Evolutionary conservation across 2,329 filamentous ascomycete species (phyloP).

Genomic region (Paracamarosporium sp.): DNA sequence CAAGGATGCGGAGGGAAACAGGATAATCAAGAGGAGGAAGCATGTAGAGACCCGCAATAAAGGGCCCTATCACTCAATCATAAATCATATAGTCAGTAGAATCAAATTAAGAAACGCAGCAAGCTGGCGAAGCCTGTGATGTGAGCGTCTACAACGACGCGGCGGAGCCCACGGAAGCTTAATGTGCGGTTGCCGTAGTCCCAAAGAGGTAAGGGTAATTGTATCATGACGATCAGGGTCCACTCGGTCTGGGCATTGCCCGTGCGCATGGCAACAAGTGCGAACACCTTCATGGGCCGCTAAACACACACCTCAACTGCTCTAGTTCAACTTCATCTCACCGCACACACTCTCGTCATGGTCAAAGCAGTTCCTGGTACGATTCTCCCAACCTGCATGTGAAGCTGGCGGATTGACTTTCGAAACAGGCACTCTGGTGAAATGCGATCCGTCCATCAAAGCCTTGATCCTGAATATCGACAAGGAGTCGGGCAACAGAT

Average conservation of each 20-base stretch:
- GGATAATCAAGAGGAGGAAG: not conserved
- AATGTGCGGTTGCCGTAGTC: not conserved
- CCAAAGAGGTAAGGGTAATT: constrained; percentile 4
- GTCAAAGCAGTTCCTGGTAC: constrained; percentile 65
- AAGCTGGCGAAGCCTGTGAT: not conserved
- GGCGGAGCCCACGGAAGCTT: constrained; percentile 12
- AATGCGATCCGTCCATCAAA: constrained; percentile 87
- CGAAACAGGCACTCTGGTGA: constrained; percentile 70
- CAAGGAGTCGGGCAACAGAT: constrained; percentile 68
- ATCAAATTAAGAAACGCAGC: not conserved
- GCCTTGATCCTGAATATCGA: constrained; percentile 83
- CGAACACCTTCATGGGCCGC: constrained; percentile 35
- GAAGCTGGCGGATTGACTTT: constrained; percentile 10
- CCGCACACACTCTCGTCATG: constrained; percentile 49
- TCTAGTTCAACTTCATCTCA: constrained; percentile 2
- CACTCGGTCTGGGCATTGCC: not conserved
- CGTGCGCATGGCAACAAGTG: not conserved
- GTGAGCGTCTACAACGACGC: not conserved
- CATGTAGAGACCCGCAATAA: not conserved
- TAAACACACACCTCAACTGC: constrained; percentile 11
- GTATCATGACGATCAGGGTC: constrained; percentile 10
- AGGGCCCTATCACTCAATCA: not conserved
- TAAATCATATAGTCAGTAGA: not conserved
- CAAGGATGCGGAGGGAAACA: not conserved
- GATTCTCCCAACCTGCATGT: not conserved